phyloP scores from a whole-genome alignment of 768 basidiomycete genomes.

The Saitozyma podzolica region DNA sequence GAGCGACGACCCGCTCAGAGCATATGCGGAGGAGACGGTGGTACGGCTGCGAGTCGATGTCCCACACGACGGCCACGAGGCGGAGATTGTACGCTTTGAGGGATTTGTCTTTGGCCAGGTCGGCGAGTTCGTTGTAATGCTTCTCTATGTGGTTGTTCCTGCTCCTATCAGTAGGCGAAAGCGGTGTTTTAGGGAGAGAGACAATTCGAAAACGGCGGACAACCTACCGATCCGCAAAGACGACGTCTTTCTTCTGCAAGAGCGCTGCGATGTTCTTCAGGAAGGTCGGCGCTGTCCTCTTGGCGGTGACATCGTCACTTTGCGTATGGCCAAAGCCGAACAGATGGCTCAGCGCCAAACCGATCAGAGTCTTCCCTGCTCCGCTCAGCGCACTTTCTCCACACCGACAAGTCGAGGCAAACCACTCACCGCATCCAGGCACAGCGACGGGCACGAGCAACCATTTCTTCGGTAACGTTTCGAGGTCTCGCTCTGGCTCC shows the following conservation, averaged over 20 bases:
- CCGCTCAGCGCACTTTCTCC: conserved; percentile 1
- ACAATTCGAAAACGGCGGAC: not conserved
- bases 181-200: not conserved
- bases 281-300: conserved; percentile 71
- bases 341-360: conserved; percentile 73
- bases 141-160: conserved; percentile 86
- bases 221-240: conserved; percentile 87
- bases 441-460: conserved; percentile 85
- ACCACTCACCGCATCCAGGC: conserved; percentile 80
- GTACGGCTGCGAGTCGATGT: conserved; percentile 60
- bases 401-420: not conserved
- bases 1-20: conserved; percentile 67
- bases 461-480: conserved; percentile 64
- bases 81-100: conserved; percentile 58
- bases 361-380: conserved; percentile 81
- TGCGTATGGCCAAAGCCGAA: conserved; percentile 91
- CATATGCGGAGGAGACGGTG: conserved; percentile 71
- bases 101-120: conserved; percentile 54
- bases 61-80: conserved; percentile 80
- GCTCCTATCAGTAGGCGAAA: not conserved
- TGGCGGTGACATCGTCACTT: conserved; percentile 80
- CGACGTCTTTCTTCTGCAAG: conserved; percentile 68
- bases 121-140: conserved; percentile 72
- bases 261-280: conserved; percentile 66
- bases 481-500: conserved; percentile 22